phyloP scores from a whole-genome alignment of 176 grass and related monocot species.

The barley (Hordeum vulgare) region DNA sequence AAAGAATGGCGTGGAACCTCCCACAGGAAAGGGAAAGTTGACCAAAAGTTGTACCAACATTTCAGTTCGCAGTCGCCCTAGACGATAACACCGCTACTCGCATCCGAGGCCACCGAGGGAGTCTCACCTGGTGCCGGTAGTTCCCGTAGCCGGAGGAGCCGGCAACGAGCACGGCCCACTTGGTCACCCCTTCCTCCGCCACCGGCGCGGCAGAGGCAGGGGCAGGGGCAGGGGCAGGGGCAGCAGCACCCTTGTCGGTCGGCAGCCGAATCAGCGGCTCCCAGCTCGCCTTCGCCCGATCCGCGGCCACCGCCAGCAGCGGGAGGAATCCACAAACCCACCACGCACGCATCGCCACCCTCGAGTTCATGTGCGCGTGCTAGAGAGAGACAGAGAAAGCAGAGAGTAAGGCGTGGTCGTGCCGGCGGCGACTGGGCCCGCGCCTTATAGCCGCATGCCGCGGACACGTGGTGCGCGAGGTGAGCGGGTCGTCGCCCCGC shows the following conservation, averaged over 20 bases:
- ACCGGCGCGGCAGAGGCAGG: background rate
- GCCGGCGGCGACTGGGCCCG: background rate
- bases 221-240: background rate
- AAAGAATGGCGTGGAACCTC: background rate
- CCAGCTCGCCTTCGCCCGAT: constrained; percentile 24
- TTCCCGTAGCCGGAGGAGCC: constrained; percentile 82
- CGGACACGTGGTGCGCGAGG: background rate
- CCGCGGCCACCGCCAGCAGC: constrained; percentile 27
- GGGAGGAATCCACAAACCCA: constrained; percentile 22
- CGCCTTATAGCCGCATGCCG: background rate
- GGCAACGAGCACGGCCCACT: constrained; percentile 89
- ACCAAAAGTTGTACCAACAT: background rate
- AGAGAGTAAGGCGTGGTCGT: background rate
- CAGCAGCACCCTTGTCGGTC: constrained; percentile 19
- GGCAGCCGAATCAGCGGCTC: constrained; percentile 64
- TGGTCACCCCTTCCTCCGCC: constrained; percentile 34
- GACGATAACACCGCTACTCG: background rate
- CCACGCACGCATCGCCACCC: constrained; percentile 16
- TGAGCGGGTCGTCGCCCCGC: background rate
- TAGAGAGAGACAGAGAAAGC: background rate
- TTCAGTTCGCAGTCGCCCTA: background rate
- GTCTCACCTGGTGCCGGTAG: constrained; percentile 80
- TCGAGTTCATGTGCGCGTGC: background rate
- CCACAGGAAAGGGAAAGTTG: background rate
- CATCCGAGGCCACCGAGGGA: background rate